Evolutionary conservation across 306 rosid species (phyloP), one percentile per base, ranked within the genome.

Genomic region (Luffa aegyptiaca): DNA sequence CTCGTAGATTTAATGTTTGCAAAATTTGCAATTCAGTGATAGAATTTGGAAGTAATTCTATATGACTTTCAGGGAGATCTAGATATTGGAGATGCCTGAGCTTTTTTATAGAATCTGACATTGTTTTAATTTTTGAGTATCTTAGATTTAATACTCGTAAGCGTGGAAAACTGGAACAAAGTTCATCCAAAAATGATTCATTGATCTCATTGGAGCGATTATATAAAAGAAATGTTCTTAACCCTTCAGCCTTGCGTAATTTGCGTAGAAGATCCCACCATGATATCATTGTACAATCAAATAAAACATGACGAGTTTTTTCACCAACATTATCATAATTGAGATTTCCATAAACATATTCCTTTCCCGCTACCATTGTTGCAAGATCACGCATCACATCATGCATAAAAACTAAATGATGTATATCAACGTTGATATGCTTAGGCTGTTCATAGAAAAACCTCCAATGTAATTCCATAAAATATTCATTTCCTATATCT

Each of bases 331-430:
- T 6, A 2, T 10, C 16, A 31, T 17, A 11, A 52, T 42, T 44
- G 17, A 18, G 55, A 52, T 80, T 45, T 80, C 64, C 79, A 86
- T 58, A 51, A 14, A 8, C 16, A 66, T 74, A 86, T 58, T 81
- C 62, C 7, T 74, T 80, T 26, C 86, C 81, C 5, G 88, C 70
- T 13, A 84, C 89, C 31, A 75, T 81, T 16, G 53, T 81, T 6
- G 87, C 81, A 44, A 89, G 75, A 41, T 89, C 90, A 82, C 75
- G 83, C 39, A 85, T 77, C 80, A 87, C 87, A 78, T 84, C 86
- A 49, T 89, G 90, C 88, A 89, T 84, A 6, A 26, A 5, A 5
- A n/a, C n/a, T n/a, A n/a, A n/a, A n/a, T n/a, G n/a, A n/a, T n/a
- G n/a, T n/a, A n/a, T n/a, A n/a, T n/a, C n/a, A n/a, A n/a, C n/a